Evolutionary conservation across 345 rosid genomes (phyloP).

Genomic region (Syzygium jambos): DNA sequence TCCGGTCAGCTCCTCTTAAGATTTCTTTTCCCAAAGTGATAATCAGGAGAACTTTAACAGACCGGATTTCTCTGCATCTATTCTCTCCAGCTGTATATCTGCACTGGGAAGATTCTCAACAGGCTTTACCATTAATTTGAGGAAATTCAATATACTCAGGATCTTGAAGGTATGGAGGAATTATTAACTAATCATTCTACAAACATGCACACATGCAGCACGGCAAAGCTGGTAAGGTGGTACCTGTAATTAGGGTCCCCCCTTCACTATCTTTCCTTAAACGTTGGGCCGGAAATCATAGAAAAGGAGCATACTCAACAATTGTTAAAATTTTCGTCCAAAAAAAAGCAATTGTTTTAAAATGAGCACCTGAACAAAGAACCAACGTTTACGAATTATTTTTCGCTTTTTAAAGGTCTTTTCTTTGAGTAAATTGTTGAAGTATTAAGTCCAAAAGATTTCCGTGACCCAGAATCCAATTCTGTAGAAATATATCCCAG

Average conservation of each 20-base stretch:
- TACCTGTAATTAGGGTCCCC: constrained; percentile 42
- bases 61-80: constrained; percentile 66
- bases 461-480: not conserved
- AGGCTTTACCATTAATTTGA: constrained; percentile 53
- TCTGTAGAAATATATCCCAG: no score
- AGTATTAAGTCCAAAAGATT: not conserved
- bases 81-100: constrained; percentile 62
- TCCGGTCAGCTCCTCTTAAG: not conserved
- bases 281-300: constrained; percentile 49
- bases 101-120: constrained; percentile 80
- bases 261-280: constrained; percentile 70
- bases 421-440: not conserved
- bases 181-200: not conserved
- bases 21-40: not conserved
- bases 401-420: not conserved
- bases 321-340: not conserved
- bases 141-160: constrained; percentile 71
- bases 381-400: not conserved
- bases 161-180: constrained; percentile 30
- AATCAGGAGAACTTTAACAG: constrained; percentile 7
- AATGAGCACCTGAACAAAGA: constrained; percentile 41
- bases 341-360: constrained; percentile 15
- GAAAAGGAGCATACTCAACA: constrained; percentile 77
- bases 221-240: not conserved
- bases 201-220: not conserved